phyloP scores from a whole-genome alignment of 495 filamentous ascomycete species.

The Filosporella fistucella region DNA sequence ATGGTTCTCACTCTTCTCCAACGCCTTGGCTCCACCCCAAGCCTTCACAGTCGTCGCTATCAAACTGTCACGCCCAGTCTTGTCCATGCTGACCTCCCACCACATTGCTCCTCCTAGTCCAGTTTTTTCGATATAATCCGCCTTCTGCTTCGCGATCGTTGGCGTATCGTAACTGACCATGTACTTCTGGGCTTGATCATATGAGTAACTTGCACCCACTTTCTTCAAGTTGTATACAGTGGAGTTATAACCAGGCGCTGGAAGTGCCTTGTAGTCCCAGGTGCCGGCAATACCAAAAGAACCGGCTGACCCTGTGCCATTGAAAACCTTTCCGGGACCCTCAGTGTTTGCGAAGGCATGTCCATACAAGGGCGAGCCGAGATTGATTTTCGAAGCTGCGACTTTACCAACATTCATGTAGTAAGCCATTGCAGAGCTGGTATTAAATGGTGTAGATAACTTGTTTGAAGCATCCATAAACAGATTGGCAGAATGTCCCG shows the following conservation, averaged over 20 bases:
- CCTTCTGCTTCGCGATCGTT: conserved; percentile 60
- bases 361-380: conserved; percentile 93
- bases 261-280: conserved; percentile 77
- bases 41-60: conserved; percentile 65
- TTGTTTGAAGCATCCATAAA: conserved; percentile 51
- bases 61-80: conserved; percentile 57
- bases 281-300: conserved; percentile 79
- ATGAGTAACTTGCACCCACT: conserved; percentile 64
- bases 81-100: conserved; percentile 89
- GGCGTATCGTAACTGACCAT: conserved; percentile 79
- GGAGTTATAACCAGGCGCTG: conserved; percentile 38
- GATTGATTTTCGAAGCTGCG: conserved; percentile 60
- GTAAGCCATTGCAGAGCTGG: conserved; percentile 55
- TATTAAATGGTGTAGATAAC: conserved; percentile 65
- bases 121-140: conserved; percentile 56
- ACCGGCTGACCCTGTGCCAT: conserved; percentile 61
- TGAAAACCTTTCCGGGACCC: conserved; percentile 63
- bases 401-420: conserved; percentile 64
- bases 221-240: conserved; percentile 42
- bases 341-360: conserved; percentile 72
- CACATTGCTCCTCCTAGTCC: conserved; percentile 83
- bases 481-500: conserved; percentile 81
- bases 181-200: conserved; percentile 48
- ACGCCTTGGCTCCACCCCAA: conserved; percentile 23
- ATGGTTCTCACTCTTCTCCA: conserved; percentile 13